phyloP scores from a whole-genome alignment of 305 asterid genomes.

The Ilex paraguariensis region DNA sequence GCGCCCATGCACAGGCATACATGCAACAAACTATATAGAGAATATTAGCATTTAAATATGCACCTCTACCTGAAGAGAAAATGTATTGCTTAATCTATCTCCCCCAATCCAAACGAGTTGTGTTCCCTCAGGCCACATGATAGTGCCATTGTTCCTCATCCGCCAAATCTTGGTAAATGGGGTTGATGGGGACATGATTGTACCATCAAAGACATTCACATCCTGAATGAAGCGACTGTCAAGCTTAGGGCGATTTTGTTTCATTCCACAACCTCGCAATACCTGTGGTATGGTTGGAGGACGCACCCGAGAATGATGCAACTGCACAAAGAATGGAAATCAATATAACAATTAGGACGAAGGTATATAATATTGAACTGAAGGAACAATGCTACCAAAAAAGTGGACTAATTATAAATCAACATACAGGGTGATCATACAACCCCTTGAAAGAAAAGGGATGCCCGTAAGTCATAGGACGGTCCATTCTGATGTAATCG shows the following conservation, averaged over 20 bases:
- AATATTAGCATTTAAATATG: neutral
- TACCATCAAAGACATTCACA: conserved; percentile 74
- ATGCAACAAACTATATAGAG: neutral
- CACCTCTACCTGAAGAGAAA: conserved; percentile 62
- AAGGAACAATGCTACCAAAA: conserved; percentile 18
- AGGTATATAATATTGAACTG: neutral
- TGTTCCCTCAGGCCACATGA: conserved; percentile 65
- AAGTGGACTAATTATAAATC: neutral
- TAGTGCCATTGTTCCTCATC: conserved; percentile 80
- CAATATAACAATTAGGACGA: neutral
- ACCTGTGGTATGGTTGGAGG: conserved; percentile 25
- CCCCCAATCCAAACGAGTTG: conserved; percentile 93
- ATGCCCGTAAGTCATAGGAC: conserved; percentile 35
- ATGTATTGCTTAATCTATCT: conserved; percentile 48
- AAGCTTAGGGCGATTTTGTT: conserved; percentile 33
- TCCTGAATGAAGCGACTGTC: conserved; percentile 78
- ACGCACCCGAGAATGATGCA: conserved; percentile 36
- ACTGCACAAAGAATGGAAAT: conserved; percentile 4
- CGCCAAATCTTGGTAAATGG: conserved; percentile 95
- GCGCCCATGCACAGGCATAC: no score
- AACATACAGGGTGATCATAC: conserved; percentile 8
- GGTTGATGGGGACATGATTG: conserved; percentile 63
- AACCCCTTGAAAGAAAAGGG: conserved; percentile 28
- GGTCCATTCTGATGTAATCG: conserved; percentile 63
- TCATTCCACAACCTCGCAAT: conserved; percentile 30